phyloP scores from a whole-genome alignment of 1,284 basidiomycete species.

The Marasmius oreades region DNA sequence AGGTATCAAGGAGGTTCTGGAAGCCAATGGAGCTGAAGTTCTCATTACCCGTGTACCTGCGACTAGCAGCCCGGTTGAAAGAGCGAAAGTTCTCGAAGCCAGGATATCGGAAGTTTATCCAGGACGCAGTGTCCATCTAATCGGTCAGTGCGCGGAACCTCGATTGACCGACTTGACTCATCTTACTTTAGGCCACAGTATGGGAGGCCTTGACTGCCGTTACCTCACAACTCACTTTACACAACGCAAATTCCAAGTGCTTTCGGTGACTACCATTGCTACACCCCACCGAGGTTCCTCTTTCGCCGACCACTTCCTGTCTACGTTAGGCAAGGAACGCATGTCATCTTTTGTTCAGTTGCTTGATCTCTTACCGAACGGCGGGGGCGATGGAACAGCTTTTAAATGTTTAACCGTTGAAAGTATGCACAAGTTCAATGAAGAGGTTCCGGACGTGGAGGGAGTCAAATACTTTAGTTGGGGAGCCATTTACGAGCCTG shows the following conservation, averaged over 20 bases:
- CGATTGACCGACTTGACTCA: constrained; percentile 1
- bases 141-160: constrained; percentile 45
- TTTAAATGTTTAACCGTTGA: constrained; percentile 86
- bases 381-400: constrained; percentile 88
- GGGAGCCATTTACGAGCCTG: constrained; percentile 88
- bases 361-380: constrained; percentile 80
- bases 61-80: constrained; percentile 80
- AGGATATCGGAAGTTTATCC: constrained; percentile 78
- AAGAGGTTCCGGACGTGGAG: constrained; percentile 72
- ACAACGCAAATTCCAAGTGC: constrained; percentile 62
- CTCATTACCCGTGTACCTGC: constrained; percentile 91
- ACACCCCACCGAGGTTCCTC: constrained; percentile 91
- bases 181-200: constrained; percentile 66
- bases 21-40: constrained; percentile 86
- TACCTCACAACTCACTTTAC: constrained; percentile 78
- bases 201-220: constrained; percentile 93
- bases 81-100: constrained; percentile 84
- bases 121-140: constrained; percentile 82
- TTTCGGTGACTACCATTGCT: constrained; percentile 89
- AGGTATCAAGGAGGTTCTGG: constrained; percentile 88
- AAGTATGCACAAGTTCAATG: constrained; percentile 87
- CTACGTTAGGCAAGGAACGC: constrained; percentile 66
- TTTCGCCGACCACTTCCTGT: constrained; percentile 90
- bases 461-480: constrained; percentile 89
- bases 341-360: constrained; percentile 63